A percentile compares a stretch with the other conserved stretches of the same genome.
Conservation (phyloP, 208 protist species). For the Acanthamoeba culbertsoni region DNA sequence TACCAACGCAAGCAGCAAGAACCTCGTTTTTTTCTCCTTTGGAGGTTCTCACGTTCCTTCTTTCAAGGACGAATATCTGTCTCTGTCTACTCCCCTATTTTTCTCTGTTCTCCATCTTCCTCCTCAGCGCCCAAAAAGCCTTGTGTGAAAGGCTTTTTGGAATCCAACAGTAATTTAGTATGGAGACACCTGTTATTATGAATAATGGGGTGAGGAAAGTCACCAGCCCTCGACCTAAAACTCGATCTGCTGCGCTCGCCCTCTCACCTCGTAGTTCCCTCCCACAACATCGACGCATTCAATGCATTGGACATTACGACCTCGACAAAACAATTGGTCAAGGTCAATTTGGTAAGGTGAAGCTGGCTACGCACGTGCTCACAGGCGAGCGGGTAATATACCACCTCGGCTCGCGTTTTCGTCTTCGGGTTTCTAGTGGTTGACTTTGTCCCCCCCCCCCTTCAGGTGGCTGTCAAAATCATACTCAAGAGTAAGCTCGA, state of each 20-base stretch:
- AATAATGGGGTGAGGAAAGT: neutral
- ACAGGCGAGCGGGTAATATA: slow-evolving; percentile 61
- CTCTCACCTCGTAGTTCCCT: neutral
- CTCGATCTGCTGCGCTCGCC: neutral
- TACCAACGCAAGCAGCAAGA: too few relatives aligned
- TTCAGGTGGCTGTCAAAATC: slow-evolving; percentile 49
- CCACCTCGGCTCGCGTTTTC: neutral
- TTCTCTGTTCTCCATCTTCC: too few relatives aligned
- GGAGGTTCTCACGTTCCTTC: too few relatives aligned
- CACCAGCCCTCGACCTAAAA: neutral
- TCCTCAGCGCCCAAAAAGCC: too few relatives aligned
- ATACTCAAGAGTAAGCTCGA: slow-evolving; percentile 58
- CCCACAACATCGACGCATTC: slow-evolving; percentile 26
- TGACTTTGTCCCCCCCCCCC: neutral
- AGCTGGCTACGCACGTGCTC: slow-evolving; percentile 73
- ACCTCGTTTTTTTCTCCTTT: too few relatives aligned
- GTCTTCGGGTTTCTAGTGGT: neutral
- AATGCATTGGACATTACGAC: slow-evolving; percentile 58
- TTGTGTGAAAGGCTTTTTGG: too few relatives aligned
- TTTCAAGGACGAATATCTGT: too few relatives aligned
- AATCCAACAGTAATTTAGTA: too few relatives aligned
- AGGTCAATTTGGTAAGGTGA: slow-evolving; percentile 80
- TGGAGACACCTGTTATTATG: neutral
- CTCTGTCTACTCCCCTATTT: too few relatives aligned
- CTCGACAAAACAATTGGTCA: slow-evolving; percentile 70